These are phyloP conservation scores for Actinomucor elegans DNA, from an alignment of 371 early-diverging fungal species.

Conservation along the genomic window DNA sequence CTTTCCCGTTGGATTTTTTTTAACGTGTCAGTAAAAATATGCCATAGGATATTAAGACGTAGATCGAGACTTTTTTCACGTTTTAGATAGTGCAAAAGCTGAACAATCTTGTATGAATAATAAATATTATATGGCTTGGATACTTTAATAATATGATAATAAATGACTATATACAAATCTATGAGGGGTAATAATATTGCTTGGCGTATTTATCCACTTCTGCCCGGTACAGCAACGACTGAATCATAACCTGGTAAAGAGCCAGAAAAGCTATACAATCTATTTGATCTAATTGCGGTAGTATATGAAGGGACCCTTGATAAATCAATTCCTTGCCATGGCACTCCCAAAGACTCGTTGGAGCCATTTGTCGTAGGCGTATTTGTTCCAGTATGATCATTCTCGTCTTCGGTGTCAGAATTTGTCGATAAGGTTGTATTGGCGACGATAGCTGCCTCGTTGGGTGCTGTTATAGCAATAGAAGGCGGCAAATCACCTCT, in stretches of 20 bases:
- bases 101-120: too few species aligned
- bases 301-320: conserved; percentile 45
- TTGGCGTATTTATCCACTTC: conserved; percentile 6
- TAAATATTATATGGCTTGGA: too few species aligned
- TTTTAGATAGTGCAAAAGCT: too few species aligned
- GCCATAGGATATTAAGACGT: too few species aligned
- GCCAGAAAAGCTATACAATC: conserved; percentile 39
- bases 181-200: too few species aligned
- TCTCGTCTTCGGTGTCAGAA: conserved; percentile 63
- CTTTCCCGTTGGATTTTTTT: too few species aligned
- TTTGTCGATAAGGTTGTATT: conserved; percentile 65
- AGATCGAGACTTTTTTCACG: too few species aligned
- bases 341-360: neutral
- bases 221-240: conserved; percentile 22
- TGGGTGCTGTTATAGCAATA: conserved; percentile 69
- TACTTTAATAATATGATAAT: too few species aligned
- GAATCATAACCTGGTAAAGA: conserved; percentile 47
- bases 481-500: conserved; percentile 41
- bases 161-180: too few species aligned
- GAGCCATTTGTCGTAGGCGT: conserved; percentile 69
- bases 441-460: conserved; percentile 78
- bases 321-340: conserved; percentile 59
- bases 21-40: too few species aligned
- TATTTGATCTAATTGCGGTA: conserved; percentile 42
- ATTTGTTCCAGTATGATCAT: conserved; percentile 64